phyloP scores from a whole-genome alignment of 176 grass and related monocot genomes.

The Pontederia paniculata region DNA sequence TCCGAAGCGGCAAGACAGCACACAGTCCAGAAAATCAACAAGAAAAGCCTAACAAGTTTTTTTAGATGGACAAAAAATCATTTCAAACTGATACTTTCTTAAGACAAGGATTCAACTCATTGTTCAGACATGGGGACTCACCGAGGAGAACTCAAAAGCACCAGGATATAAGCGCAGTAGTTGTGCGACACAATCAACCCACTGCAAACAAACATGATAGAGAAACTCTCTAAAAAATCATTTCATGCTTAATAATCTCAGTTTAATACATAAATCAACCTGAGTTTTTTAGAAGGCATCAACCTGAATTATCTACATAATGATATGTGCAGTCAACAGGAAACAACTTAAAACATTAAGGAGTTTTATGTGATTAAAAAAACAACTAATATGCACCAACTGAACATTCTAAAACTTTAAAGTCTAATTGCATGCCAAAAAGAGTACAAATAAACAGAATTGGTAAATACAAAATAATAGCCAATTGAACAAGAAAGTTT shows the following conservation, averaged over 20 bases:
- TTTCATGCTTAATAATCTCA: slow-evolving; percentile 14
- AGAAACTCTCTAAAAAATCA: too few species aligned
- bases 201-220: slow-evolving; percentile 40
- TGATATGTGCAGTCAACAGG: neutral
- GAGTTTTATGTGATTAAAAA: neutral
- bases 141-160: slow-evolving; percentile 94
- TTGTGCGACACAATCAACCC: slow-evolving; percentile 92
- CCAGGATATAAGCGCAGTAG: slow-evolving; percentile 82
- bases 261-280: neutral
- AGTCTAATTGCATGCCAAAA: too few species aligned
- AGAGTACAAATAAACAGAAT: too few species aligned
- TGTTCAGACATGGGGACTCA: slow-evolving; percentile 45
- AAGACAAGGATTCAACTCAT: too few species aligned
- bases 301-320: too few species aligned
- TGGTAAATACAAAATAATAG: too few species aligned
- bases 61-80: neutral
- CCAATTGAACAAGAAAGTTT: too few species aligned
- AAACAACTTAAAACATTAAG: neutral
- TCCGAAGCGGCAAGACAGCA: slow-evolving; percentile 81
- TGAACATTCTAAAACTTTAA: too few species aligned
- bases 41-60: slow-evolving; percentile 62
- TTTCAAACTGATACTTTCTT: too few species aligned
- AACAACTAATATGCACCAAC: too few species aligned
- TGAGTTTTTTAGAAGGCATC: too few species aligned
- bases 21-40: slow-evolving; percentile 92